Evolutionary conservation across 2,329 filamentous ascomycete species (phyloP).

Genomic region (Biscogniauxia mediterranea): DNA sequence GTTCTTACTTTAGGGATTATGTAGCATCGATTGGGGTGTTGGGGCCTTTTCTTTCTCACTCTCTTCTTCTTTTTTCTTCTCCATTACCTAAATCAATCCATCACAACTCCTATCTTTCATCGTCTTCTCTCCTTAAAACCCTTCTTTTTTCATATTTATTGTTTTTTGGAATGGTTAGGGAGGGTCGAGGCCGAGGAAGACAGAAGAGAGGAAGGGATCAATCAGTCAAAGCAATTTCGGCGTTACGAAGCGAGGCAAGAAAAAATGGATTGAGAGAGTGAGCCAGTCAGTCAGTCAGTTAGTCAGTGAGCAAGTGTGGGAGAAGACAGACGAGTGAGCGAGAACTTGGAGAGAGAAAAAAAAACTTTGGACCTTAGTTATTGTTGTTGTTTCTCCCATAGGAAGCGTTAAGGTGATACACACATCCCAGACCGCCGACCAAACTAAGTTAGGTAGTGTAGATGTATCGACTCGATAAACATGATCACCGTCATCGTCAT

Average conservation of each 20-base stretch:
- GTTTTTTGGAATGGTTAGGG: not conserved
- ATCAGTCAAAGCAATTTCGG: not conserved
- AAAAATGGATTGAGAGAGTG: not conserved
- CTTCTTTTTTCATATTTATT: constrained; percentile 70
- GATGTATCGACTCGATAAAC: not conserved
- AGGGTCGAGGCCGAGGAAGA: not conserved
- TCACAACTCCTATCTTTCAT: constrained; percentile 56
- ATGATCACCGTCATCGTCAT: too few species aligned
- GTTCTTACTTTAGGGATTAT: not conserved
- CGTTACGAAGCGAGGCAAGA: not conserved
- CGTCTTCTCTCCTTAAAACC: constrained; percentile 63
- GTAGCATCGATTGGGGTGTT: not conserved
- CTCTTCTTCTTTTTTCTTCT: constrained; percentile 96
- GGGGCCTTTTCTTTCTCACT: constrained; percentile 50
- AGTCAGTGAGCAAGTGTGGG: too few species aligned
- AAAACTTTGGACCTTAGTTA: not conserved
- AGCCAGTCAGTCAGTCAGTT: not conserved
- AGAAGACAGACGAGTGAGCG: too few species aligned
- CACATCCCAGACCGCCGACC: constrained; percentile 8
- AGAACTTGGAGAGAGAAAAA: not conserved
- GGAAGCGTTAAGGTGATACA: constrained; percentile 4
- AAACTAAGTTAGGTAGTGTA: not conserved
- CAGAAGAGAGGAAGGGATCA: not conserved
- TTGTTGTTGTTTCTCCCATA: not conserved
- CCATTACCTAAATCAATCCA: too few species aligned